phyloP scores from a whole-genome alignment of 176 grass and related monocot species.

The Triticum dicoccoides region DNA sequence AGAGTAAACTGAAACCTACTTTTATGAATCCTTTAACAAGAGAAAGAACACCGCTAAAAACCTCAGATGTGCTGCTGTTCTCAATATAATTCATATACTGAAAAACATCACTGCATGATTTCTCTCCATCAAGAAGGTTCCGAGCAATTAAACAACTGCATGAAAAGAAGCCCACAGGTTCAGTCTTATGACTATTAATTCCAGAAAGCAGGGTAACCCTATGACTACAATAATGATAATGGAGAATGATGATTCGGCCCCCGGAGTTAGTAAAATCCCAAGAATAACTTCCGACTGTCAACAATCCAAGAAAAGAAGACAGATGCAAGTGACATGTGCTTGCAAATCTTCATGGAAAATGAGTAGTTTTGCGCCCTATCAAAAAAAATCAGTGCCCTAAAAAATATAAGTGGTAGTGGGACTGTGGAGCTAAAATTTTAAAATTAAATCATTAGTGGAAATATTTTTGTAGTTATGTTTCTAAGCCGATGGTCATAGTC shows the following conservation, averaged over 20 bases:
- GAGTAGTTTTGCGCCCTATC: background rate
- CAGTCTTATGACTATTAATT: conserved; percentile 17
- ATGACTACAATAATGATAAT: background rate
- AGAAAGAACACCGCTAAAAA: conserved; percentile 61
- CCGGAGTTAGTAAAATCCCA: background rate
- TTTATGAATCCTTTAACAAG: conserved; percentile 79
- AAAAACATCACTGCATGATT: conserved; percentile 83
- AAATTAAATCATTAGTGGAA: background rate
- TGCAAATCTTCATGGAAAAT: conserved; percentile 1
- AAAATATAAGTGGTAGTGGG: background rate
- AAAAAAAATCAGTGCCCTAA: background rate
- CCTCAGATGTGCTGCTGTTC: conserved; percentile 53
- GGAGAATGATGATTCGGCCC: background rate
- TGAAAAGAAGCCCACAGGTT: conserved; percentile 28
- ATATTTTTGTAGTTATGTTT: background rate
- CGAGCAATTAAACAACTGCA: conserved; percentile 86
- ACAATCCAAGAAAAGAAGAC: background rate
- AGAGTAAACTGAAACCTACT: conserved; percentile 26
- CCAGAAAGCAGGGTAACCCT: conserved; percentile 12
- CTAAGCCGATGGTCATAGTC: background rate
- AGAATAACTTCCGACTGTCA: background rate
- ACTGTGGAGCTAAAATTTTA: background rate
- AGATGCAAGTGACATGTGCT: background rate
- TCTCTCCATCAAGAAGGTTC: conserved; percentile 91
- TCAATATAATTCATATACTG: conserved; percentile 85